These are phyloP conservation scores for Stygiomarasmius scandens DNA, from an alignment of 1,284 basidiomycete species.

Conservation along the genomic window DNA sequence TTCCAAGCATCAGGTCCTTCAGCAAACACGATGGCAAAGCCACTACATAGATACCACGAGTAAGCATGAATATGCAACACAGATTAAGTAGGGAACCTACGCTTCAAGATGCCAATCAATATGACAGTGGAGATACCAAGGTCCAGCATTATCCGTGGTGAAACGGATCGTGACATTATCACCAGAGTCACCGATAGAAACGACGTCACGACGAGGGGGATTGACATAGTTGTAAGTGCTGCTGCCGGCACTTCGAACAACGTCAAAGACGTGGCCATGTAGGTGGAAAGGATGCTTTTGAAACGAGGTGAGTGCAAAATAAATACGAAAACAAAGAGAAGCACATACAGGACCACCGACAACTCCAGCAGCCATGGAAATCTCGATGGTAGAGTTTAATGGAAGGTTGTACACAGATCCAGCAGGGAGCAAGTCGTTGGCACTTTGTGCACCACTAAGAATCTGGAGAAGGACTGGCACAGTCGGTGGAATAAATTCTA, in stretches of 20 bases:
- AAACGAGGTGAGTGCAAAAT: background rate
- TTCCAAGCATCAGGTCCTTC: constrained; percentile 10
- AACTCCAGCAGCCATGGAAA: constrained; percentile 22
- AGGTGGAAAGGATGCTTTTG: constrained; percentile 34
- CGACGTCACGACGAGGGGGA: constrained; percentile 29
- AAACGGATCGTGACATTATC: constrained; percentile 30
- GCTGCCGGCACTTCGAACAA: constrained; percentile 29
- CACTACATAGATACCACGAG: background rate
- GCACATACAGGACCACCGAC: constrained; percentile 9
- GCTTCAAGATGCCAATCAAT: constrained; percentile 28
- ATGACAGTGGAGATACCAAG: constrained; percentile 41
- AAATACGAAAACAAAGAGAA: constrained; percentile 8
- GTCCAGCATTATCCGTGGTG: constrained; percentile 37
- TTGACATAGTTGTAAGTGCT: constrained; percentile 29
- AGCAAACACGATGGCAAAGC: constrained; percentile 14
- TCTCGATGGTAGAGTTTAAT: constrained; percentile 24
- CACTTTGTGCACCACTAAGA: constrained; percentile 32
- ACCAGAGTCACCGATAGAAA: constrained; percentile 24
- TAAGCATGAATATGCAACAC: background rate
- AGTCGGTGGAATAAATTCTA: constrained; percentile 11
- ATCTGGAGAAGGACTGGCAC: constrained; percentile 29
- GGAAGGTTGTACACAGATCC: constrained; percentile 17
- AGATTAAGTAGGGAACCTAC: constrained; percentile 3
- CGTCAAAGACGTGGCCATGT: constrained; percentile 34
- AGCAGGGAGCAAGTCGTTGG: constrained; percentile 28